Evolutionary conservation across 2,329 filamentous ascomycete genomes (phyloP), one percentile per base, ranked within the genome.

Genomic region (Aspergillus pseudoglaucus): DNA sequence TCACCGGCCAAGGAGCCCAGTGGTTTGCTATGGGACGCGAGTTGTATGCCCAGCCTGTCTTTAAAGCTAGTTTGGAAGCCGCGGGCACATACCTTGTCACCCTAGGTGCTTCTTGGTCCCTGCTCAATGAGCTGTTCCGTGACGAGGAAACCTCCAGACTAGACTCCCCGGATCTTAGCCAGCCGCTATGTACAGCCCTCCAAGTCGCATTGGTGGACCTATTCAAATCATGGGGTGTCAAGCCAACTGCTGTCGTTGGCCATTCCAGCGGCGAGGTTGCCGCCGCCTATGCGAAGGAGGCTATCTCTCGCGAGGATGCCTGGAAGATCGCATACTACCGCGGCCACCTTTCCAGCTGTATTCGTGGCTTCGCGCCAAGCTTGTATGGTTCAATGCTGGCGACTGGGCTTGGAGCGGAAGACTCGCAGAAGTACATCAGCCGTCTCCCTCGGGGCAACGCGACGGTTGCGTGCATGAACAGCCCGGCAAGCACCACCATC

Each of bases 241-340:
- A 47, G 8, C 74, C 74, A 0, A 42, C 53, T 0, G 64, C 62
- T 3, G 72, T 75, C 0, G 58, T 69, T 1, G 75, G 75, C 0
- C 76, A 78, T 52, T 76, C 73, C 0, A 70, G 64, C 44, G 76
- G 76, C 12, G 76, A 79, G 48, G 75, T 77, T 25, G 73, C 59
- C 3, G 75, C 75, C 3, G 75, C 75, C 0, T 77, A 73, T 47
- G 71, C 75, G 1, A 60, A 71, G 3, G 69, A 65, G 1, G 20
- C 49, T 3, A 12, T 68, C 1, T 47, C 46, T 14, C 14, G 32
- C 4, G 23, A 43, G 20, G 38, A 47, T 15, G 53, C 50, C 2
- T 39, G 57, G 8, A 42, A 14, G 0, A 27, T 45, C 0, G 53
- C 52, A 0, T 59, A 51, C 40, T 51, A 49, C 30, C 47, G 57